Base-by-base conservation (phyloP, 148 eudicot species). In the Rhododendron griersonianum region DNA sequence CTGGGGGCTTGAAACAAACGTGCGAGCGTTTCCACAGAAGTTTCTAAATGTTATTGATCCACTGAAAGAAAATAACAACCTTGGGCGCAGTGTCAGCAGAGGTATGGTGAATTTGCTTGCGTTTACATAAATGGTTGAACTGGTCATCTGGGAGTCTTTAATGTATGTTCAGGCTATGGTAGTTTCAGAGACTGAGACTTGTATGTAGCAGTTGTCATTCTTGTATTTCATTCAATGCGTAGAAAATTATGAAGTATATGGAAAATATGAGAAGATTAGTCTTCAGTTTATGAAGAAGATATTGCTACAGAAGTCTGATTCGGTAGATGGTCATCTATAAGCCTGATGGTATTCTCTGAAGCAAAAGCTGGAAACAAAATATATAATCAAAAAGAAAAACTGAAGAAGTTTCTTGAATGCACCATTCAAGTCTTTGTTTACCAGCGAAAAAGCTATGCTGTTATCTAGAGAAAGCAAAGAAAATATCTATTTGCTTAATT, bases 81-180 rank as follows among this genome's bases (percentile, higher is more conserved):
- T 93, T 63, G 95, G 95, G 39, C 93, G 95, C 83, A 92, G 95
- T 87, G 95, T 92, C 53, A 79, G 88, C 84, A 88, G 85, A 93
- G 94, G 95, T 93, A 79, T 50, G 84, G 57, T 79, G 21, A 50
- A 45, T 48, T 11, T 65, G n/a, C 33, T 63, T 81, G 61, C 75
- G 47, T 78, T 51, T 51, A 57, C 14, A 6, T 76, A 35, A 30
- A 47, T 63, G 44, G 1, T 61, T 53, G 78, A 41, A 33, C 35
- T 74, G 83, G 45, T 25, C 83, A 37, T 55, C 25, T 33, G 67
- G 61, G 80, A 48, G 67, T 48, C 30, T 48, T 19, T 41, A 35
- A 37, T 2, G 50, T 23, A 78, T 69, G 25, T 71, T 33, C 55
- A 2, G 55, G 35, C 55, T 41, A 77, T 44, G 51, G 28, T n/a